Percentiles rank a stretch among this genome's conserved stretches.
Conservation (phyloP, 192 early-diverging fungal species). For the Spinellus fusiger region DNA sequence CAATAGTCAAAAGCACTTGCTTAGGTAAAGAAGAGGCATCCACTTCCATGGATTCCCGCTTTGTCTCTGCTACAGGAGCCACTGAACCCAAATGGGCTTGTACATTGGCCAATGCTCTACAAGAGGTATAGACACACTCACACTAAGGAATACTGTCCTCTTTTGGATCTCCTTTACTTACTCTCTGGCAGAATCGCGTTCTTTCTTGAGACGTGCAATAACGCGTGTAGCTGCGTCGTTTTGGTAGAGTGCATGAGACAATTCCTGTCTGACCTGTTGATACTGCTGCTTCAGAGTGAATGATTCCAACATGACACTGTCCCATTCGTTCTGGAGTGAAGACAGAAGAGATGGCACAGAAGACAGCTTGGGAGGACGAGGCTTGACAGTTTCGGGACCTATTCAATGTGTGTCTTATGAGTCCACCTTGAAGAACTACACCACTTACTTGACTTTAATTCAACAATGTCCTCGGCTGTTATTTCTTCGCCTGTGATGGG, state of each 20-base stretch:
- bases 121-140: neutral
- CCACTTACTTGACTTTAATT: conserved; percentile 54
- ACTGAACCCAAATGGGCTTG: conserved; percentile 51
- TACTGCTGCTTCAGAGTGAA: conserved; percentile 90
- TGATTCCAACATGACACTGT: conserved; percentile 92
- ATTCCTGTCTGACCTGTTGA: conserved; percentile 84
- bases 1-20: conserved; percentile 44
- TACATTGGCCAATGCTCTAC: conserved; percentile 52
- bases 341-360: conserved; percentile 87
- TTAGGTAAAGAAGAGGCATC: conserved; percentile 38
- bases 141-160: neutral
- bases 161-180: conserved; percentile 18
- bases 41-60: conserved; percentile 45
- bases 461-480: conserved; percentile 64
- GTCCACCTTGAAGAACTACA: neutral
- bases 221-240: conserved; percentile 95
- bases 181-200: conserved; percentile 86
- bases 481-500: conserved; percentile 75
- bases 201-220: conserved; percentile 84
- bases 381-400: conserved; percentile 65
- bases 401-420: no score
- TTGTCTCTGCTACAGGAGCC: conserved; percentile 25
- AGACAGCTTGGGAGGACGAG: conserved; percentile 83
- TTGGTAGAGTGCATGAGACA: conserved; percentile 91
- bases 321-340: conserved; percentile 95